A percentile compares a stretch with the other conserved stretches of the same genome.
These are phyloP conservation scores for Platanthera zijinensis DNA, from an alignment of 106 monocot genomes.

Conservation along the genomic window DNA sequence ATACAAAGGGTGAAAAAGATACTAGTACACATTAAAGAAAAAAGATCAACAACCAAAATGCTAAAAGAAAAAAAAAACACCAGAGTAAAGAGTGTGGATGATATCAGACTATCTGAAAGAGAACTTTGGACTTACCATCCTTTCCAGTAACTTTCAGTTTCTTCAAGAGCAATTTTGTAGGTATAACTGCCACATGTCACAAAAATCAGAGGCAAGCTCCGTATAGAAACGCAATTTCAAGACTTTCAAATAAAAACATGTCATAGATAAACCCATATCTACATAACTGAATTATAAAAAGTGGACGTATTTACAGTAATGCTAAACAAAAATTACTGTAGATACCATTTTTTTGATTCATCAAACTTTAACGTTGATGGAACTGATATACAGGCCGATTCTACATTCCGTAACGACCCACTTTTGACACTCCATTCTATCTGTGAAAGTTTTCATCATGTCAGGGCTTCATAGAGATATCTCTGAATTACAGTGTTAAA, in stretches of 20 bases:
- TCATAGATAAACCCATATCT: neutral
- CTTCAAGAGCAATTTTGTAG: conserved; percentile 78
- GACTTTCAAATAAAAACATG: neutral
- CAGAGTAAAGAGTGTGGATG: neutral
- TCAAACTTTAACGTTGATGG: conserved; percentile 86
- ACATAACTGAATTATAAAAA: conserved; percentile 4
- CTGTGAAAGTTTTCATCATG: conserved; percentile 19
- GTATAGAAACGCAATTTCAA: neutral
- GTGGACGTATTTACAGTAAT: neutral
- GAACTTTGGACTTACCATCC: conserved; percentile 56
- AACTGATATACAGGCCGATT: conserved; percentile 89
- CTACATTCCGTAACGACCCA: conserved; percentile 83
- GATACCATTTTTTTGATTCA: conserved; percentile 81
- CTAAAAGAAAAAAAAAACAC: neutral
- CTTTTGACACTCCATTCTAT: conserved; percentile 93
- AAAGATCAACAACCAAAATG: neutral
- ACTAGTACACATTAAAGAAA: neutral
- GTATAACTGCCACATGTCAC: conserved; percentile 54
- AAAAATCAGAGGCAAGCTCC: conserved; percentile 4
- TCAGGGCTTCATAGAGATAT: neutral
- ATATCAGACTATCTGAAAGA: neutral
- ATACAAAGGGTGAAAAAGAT: neutral
- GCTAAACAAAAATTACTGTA: neutral
- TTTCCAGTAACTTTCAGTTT: conserved; percentile 88
- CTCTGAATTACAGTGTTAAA: neutral